phyloP scores from a whole-genome alignment of 352 stramenopile genomes.

The Phytophthora constricta region DNA sequence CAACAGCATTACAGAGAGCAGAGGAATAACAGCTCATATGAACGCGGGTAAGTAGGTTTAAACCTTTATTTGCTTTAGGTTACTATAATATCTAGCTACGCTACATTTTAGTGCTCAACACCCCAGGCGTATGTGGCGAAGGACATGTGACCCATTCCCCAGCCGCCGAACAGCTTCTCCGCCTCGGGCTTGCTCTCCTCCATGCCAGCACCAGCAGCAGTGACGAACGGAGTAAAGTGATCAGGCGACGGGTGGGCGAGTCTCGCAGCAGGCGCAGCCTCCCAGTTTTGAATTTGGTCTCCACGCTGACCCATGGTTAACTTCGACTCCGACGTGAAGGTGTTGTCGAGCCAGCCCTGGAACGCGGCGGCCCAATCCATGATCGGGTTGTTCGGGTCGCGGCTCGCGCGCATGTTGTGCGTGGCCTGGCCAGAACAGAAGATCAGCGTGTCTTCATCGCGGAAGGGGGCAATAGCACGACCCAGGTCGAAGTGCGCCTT shows the following conservation, averaged over 20 bases:
- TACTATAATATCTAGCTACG: slow-evolving; percentile 9
- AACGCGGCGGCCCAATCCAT: slow-evolving; percentile 42
- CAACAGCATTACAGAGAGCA: no score
- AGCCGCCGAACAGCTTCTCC: slow-evolving; percentile 46
- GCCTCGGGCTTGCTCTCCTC: slow-evolving; percentile 44
- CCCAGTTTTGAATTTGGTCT: slow-evolving; percentile 49
- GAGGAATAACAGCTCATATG: background rate
- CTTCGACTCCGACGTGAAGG: slow-evolving; percentile 31
- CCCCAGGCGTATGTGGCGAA: slow-evolving; percentile 52
- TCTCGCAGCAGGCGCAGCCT: slow-evolving; percentile 35
- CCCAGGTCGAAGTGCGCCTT: slow-evolving; percentile 63
- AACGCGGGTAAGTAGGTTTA: background rate
- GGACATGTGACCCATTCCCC: slow-evolving; percentile 52
- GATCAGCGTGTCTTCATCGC: slow-evolving; percentile 74
- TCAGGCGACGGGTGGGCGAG: slow-evolving; percentile 56
- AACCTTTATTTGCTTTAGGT: slow-evolving; percentile 2
- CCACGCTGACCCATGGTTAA: slow-evolving; percentile 32
- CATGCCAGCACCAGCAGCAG: slow-evolving; percentile 55
- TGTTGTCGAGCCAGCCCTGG: slow-evolving; percentile 46
- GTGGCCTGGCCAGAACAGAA: slow-evolving; percentile 68
- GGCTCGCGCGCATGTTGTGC: slow-evolving; percentile 43
- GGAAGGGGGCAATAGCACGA: slow-evolving; percentile 54
- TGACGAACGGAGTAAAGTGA: slow-evolving; percentile 62
- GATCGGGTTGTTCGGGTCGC: slow-evolving; percentile 18
- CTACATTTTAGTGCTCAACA: slow-evolving; percentile 40